Base-by-base conservation (phyloP, 768 basidiomycete species). In the Auriculariales sp. region DNA sequence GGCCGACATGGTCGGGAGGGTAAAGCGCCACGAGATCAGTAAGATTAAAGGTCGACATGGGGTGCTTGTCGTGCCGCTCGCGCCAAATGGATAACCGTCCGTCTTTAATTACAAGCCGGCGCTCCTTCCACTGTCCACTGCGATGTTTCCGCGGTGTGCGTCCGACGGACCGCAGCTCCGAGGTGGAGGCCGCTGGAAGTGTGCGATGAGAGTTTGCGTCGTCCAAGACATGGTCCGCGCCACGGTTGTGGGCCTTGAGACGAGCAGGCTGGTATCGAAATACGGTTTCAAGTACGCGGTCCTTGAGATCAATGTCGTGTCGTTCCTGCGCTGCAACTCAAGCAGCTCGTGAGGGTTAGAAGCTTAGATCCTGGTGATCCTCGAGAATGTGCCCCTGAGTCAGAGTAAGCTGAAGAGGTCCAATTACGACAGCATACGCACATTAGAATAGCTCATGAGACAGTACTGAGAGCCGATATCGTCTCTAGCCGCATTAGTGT, bases 311-410 rank as follows among this genome's bases (percentile, higher is more conserved):
- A 24, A 44, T 19, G 27, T 25, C 12, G 19, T 11, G 39, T 44
- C 39, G 39, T 44, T 44, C 19, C 39, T 19, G 5, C 69, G 68
- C 51, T 88, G 83, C 15, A 88, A 60, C 56, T 88, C 85, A 19
- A 88, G 69, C 2, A 88, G 69, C 55, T 87, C 85, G 54, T 77
- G 68, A 0, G 79, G 72, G 5, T 68, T n/a, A n/a, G n/a, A n/a
- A n/a, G n/a, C n/a, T n/a, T 24, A 75, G 58, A 9, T 66, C 53
- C 39, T 72, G 73, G 19, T 81, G 77, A 57, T 85, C 83, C 57
- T 87, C 79, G 28, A 87, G 71, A 12, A 82, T 62, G 54, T 81
- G 72, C 3, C 81, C 81, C 0, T 83, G 83, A 2, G 81, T 75
- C 57, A 79, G 85, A 1, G 78, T 73, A 15, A 84, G 58, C 28